Percentiles rank a stretch among this genome's conserved stretches.
These are phyloP conservation scores for Cordia subcordata DNA, from an alignment of 257 asterid species.

Conservation along the genomic window DNA sequence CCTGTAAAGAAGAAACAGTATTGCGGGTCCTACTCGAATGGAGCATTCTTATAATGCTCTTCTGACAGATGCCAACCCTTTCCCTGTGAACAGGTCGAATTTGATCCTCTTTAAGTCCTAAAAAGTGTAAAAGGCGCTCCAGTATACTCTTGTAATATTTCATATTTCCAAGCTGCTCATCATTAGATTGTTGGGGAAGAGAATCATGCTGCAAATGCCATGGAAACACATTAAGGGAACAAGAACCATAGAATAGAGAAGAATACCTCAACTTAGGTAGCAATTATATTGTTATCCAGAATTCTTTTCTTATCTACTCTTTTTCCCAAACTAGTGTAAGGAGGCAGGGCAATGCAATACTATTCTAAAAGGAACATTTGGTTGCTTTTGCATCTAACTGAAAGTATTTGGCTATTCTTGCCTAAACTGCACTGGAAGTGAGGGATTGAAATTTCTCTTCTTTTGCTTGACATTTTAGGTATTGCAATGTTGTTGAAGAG, in stretches of 20 bases:
- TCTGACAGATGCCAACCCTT: conserved; percentile 53
- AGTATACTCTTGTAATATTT: conserved; percentile 57
- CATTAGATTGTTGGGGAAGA: conserved; percentile 71
- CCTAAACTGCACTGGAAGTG: too few relatives aligned
- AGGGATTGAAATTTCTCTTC: too few relatives aligned
- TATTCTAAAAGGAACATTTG: too few relatives aligned
- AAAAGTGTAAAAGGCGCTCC: conserved; percentile 61
- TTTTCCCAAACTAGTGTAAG: too few relatives aligned
- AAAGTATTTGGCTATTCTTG: too few relatives aligned
- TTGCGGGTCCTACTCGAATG: conserved; percentile 72
- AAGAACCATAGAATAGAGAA: conserved; percentile 8
- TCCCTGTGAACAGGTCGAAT: conserved; percentile 59
- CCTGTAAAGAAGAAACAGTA: conserved; percentile 53
- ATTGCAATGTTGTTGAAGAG: too few relatives aligned
- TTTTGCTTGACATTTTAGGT: too few relatives aligned
- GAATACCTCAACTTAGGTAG: not conserved
- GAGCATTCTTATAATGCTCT: conserved; percentile 62
- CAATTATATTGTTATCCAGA: too few relatives aligned
- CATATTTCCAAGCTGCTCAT: conserved; percentile 71
- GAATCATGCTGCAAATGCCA: conserved; percentile 64
- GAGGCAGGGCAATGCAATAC: too few relatives aligned
- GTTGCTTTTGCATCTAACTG: too few relatives aligned
- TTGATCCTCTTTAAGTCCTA: conserved; percentile 58
- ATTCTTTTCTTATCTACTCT: too few relatives aligned
- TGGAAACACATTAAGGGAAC: conserved; percentile 9